These are phyloP conservation scores for Acanthamoeba culbertsoni DNA, from an alignment of 208 protist species.

Conservation along the genomic window DNA sequence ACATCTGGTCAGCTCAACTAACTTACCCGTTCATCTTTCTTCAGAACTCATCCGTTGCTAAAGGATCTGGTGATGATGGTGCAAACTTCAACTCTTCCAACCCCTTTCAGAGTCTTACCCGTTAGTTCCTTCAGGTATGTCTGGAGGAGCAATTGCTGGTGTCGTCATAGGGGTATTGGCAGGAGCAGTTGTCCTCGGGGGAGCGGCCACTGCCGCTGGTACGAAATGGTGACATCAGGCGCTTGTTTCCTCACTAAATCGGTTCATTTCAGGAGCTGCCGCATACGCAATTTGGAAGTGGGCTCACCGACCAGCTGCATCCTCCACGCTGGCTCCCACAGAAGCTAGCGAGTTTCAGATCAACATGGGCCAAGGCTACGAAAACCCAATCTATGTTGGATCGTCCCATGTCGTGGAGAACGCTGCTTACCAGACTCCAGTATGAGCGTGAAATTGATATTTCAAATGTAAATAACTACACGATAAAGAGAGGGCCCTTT, in stretches of 20 bases:
- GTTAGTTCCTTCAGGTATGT: not conserved
- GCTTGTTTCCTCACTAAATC: not conserved
- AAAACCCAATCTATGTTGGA: not conserved
- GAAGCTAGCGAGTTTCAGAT: not conserved
- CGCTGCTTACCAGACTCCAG: not conserved
- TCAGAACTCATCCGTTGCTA: not conserved
- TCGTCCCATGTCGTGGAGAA: not conserved
- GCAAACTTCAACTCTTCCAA: too few species aligned
- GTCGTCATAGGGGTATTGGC: not conserved
- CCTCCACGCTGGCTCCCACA: not conserved
- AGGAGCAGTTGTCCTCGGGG: not conserved
- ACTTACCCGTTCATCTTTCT: not conserved
- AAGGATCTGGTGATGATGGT: not conserved
- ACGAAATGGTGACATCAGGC: not conserved
- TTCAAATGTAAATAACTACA: not conserved
- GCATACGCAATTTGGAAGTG: not conserved
- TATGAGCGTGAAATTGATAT: too few species aligned
- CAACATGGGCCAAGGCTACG: not conserved
- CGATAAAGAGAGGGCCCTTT: not conserved
- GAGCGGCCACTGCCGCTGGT: not conserved
- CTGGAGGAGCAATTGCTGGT: not conserved
- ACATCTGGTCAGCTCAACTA: not conserved
- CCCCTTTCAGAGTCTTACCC: not conserved
- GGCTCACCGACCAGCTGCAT: not conserved
- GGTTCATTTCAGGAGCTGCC: not conserved